Conservation (phyloP, 345 rosid species). For the Acer yangbiense region DNA sequence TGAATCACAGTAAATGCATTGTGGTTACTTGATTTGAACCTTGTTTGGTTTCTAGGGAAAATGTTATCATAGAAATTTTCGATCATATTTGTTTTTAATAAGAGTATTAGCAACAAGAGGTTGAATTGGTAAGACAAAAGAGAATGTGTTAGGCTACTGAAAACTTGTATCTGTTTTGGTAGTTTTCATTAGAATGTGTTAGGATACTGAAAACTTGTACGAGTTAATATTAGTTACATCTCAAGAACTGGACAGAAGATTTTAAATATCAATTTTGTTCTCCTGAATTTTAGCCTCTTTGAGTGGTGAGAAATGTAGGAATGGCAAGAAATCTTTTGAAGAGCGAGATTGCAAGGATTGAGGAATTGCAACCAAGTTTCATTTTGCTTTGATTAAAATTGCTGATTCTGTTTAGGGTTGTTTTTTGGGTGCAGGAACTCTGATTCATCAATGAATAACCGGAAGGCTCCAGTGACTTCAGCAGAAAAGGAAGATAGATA, state of each 20-base stretch:
- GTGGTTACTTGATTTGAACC: neutral
- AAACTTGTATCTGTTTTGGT: neutral
- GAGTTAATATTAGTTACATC: neutral
- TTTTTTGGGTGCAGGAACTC: conserved; percentile 42
- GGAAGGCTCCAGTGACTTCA: conserved; percentile 51
- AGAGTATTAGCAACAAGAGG: neutral
- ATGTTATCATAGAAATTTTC: neutral
- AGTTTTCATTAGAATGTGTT: no score
- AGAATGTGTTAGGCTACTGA: neutral
- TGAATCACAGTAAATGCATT: neutral
- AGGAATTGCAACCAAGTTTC: neutral
- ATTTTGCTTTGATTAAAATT: neutral
- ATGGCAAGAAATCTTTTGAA: no score
- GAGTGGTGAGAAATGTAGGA: conserved; percentile 12
- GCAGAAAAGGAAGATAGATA: conserved; percentile 81
- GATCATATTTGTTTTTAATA: neutral
- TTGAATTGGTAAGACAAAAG: neutral
- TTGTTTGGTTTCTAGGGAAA: neutral
- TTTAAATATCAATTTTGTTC: neutral
- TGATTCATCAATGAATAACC: conserved; percentile 46
- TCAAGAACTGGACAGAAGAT: neutral
- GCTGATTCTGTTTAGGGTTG: neutral
- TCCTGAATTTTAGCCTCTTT: conserved; percentile 9
- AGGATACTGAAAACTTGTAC: no score
- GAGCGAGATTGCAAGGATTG: neutral